Evolutionary conservation across 2,329 filamentous ascomycete genomes (phyloP), one percentile per base, ranked within the genome.

Genomic region (Xylariales sp.): DNA sequence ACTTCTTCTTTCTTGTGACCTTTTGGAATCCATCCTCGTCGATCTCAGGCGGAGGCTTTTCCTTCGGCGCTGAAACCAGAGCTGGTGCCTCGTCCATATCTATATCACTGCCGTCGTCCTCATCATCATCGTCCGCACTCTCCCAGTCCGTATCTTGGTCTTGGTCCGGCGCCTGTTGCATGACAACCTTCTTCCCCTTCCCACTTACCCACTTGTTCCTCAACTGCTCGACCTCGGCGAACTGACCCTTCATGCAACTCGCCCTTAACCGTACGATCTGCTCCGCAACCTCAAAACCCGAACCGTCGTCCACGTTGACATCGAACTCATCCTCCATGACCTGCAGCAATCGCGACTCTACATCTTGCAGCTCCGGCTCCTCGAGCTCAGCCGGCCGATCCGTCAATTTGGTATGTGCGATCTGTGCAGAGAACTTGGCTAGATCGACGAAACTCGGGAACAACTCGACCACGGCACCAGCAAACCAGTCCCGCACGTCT

Each of bases 291-390:
- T 83, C 77, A 40, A 76, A 80, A 24, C 82, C 86, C 35, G 84
- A 91, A 53, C 89, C 90, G 62, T 98, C 93, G 56, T 97, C 93
- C 20, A 96, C 79, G 43, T 87, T 84, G 42, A 93, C 85, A 56
- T 95, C 89, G 57, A 97, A 98, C 65, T 98, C 93, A 67, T 97
- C 93, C 48, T 86, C 77, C 84, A 97, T 93, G 46, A 95, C 82
- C 56, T 96, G 87, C 34, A 95, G 71, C 35, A 97, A 71, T 38
- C 94, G 81, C 29, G 84, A 76, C 69, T 97, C 91, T 31, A 96
- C 70, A 53, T 96, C 88, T 49, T 84, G 80, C 14, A 76, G 69
- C 52, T 95, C 86, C 9, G 86, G 73, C 51, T 80, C 75, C 15
- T 71, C 66, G 38, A 51, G 51, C 2, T 36, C 43, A 20, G 39